These are phyloP conservation scores for Podaxis mareebaensis DNA, from an alignment of 768 basidiomycete genomes.

Conservation along the genomic window DNA sequence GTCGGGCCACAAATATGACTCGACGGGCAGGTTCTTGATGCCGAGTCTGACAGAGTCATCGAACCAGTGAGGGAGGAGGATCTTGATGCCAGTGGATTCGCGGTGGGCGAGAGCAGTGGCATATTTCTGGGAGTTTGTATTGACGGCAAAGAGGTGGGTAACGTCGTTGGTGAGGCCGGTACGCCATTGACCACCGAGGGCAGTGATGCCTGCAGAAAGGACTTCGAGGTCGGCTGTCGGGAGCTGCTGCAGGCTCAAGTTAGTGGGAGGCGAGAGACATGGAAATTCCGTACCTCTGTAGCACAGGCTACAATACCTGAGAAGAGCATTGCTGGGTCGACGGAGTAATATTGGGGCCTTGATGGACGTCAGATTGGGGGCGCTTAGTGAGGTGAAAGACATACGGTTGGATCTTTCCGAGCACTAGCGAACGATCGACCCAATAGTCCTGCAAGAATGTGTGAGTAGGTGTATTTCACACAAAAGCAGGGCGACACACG, in stretches of 20 bases:
- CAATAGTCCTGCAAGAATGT: slow-evolving; percentile 49
- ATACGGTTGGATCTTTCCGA: slow-evolving; percentile 59
- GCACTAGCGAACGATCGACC: slow-evolving; percentile 66
- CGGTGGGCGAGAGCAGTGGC: slow-evolving; percentile 57
- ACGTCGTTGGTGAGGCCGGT: slow-evolving; percentile 77
- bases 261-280: background rate
- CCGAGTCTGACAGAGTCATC: slow-evolving; percentile 73
- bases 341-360: slow-evolving; percentile 66
- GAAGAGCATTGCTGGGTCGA: slow-evolving; percentile 78
- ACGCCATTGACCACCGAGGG: slow-evolving; percentile 84
- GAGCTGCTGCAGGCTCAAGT: slow-evolving; percentile 38
- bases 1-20: slow-evolving; percentile 73
- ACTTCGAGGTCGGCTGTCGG: slow-evolving; percentile 68
- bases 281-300: slow-evolving; percentile 49
- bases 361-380: slow-evolving; percentile 5
- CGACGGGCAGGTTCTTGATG: slow-evolving; percentile 46
- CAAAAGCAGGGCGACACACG: slow-evolving; percentile 24
- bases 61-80: slow-evolving; percentile 93
- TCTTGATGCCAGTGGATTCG: slow-evolving; percentile 55
- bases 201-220: slow-evolving; percentile 68
- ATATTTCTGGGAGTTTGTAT: slow-evolving; percentile 52
- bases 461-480: background rate
- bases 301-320: slow-evolving; percentile 79
- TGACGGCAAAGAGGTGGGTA: slow-evolving; percentile 79
- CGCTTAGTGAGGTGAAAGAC: slow-evolving; percentile 23